Evolutionary conservation across 208 protist genomes (phyloP), one percentile per base, ranked within the genome.

Genomic region (Tritrichomonas foetus): DNA sequence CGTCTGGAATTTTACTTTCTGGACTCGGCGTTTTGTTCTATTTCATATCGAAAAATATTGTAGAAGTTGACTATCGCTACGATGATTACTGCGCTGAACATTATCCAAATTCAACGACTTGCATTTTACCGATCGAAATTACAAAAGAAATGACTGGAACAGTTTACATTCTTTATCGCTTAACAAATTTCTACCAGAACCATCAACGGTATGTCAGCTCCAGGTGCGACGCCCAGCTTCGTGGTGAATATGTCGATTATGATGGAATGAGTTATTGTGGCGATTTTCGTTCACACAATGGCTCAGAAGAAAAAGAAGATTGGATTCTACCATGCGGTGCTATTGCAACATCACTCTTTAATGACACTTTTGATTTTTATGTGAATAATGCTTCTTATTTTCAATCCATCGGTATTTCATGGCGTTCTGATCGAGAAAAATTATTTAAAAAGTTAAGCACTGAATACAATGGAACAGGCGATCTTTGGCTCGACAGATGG

Each of bases 121-220:
- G 25, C 33, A 57, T 39, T 20, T n/a, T 36, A 11, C 14, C 27
- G 53, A 20, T 47, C 25, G 39, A 89, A 11, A 8, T 47, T 39
- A n/a, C 27, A 20, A 89, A 57, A 89, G 64, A 69, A n/a, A 16
- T 69, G 25, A 49, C 14, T 39, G 44, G 57, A 14, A 44, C 39
- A 11, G 95, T 99, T 33, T 99, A 98, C 95, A 93, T 99, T 57
- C 99, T 99, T 96, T 99, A 99, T 95, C 96, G 97, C 47, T 95
- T 99, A 9, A 97, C 97, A 1, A 98, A 98, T 78, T 99, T 99
- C 95, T 99, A 98, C 95, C 98, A 99, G 95, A 99, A 99, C 95
- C 98, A 99, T 94, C 95, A 98, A 20, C 95, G 97, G 36, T 99
- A 99, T 95, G 93, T 94, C 11, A 44, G 61, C 47, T 94, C 89